These are phyloP conservation scores for Podila epigama DNA, from an alignment of 192 early-diverging fungal genomes.

Conservation along the genomic window DNA sequence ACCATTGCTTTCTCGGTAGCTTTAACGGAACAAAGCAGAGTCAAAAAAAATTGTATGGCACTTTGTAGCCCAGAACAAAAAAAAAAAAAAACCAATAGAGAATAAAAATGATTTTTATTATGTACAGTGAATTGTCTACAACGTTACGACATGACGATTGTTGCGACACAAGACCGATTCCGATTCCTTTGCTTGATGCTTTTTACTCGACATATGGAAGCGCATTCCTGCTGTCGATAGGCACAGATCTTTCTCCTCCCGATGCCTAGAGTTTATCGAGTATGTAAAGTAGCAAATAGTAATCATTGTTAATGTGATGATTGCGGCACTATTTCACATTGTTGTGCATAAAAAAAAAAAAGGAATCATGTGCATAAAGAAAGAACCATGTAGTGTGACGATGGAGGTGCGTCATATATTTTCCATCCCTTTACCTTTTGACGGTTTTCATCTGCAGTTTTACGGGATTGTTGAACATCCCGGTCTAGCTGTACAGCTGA, in stretches of 20 bases:
- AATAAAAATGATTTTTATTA: neutral
- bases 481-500: slow-evolving; percentile 36
- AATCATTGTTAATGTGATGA: neutral
- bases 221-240: neutral
- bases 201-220: slow-evolving; percentile 22
- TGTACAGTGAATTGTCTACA: neutral
- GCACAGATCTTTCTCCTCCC: neutral
- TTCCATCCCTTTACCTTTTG: slow-evolving; percentile 23
- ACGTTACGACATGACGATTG: neutral
- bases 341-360: neutral
- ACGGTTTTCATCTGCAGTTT: slow-evolving; percentile 16
- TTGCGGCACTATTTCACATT: neutral
- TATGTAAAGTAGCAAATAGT: neutral
- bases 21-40: no score
- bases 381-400: neutral
- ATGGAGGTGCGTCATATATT: neutral
- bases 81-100: neutral
- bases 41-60: neutral
- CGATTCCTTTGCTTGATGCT: neutral
- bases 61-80: neutral
- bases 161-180: neutral
- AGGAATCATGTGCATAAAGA: neutral
- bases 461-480: slow-evolving; percentile 27
- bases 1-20: neutral
- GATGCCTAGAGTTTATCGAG: slow-evolving; percentile 1